Conservation (phyloP, 495 filamentous ascomycete genomes). For the Podospora conica region DNA sequence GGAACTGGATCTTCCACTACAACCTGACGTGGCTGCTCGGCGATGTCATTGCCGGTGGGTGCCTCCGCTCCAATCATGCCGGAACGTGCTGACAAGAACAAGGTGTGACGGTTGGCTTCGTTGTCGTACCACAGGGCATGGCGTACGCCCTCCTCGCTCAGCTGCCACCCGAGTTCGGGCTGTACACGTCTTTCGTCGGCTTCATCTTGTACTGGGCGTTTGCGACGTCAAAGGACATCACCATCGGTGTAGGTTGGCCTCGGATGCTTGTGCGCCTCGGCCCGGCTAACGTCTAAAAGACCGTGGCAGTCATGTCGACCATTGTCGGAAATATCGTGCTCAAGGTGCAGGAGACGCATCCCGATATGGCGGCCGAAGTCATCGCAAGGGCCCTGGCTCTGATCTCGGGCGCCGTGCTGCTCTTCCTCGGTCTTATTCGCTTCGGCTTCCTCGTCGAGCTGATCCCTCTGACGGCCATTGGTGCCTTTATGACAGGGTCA, state of each 20-base stretch:
- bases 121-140: slow-evolving; percentile 50
- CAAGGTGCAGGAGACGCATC: slow-evolving; percentile 43
- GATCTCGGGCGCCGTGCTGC: slow-evolving; percentile 41
- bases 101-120: slow-evolving; percentile 29
- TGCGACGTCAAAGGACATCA: slow-evolving; percentile 64
- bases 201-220: slow-evolving; percentile 63
- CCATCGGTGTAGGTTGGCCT: slow-evolving; percentile 52
- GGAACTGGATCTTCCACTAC: slow-evolving; percentile 47
- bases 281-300: slow-evolving; percentile 40
- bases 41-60: slow-evolving; percentile 41
- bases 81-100: not conserved
- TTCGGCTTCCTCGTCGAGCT: slow-evolving; percentile 49
- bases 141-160: slow-evolving; percentile 57
- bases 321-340: slow-evolving; percentile 71
- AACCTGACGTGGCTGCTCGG: slow-evolving; percentile 46
- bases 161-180: slow-evolving; percentile 52
- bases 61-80: not conserved
- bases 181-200: slow-evolving; percentile 63
- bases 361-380: slow-evolving; percentile 27
- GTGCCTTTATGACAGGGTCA: slow-evolving; percentile 50
- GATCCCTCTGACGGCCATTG: slow-evolving; percentile 46
- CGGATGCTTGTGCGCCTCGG: not conserved
- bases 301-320: slow-evolving; percentile 92
- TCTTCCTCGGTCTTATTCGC: slow-evolving; percentile 43
- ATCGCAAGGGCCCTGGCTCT: slow-evolving; percentile 43